Base-by-base conservation (phyloP, 495 filamentous ascomycete species). In the Lasiosphaeria ovina region DNA sequence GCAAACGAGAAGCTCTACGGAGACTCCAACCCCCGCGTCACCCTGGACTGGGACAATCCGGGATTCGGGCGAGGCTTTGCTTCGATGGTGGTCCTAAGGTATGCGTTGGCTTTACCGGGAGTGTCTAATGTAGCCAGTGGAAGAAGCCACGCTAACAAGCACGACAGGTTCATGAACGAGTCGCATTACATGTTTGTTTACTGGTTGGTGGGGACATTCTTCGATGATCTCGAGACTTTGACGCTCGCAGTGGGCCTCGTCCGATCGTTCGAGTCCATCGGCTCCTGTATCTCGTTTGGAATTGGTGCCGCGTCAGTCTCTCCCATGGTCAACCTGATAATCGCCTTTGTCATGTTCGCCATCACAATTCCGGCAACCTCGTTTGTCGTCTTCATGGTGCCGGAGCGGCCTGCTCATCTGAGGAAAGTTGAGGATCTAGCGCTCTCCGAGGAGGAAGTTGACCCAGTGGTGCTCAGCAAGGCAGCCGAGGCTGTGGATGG, bases 171-270 rank as follows among this genome's bases (percentile, higher is more conserved):
- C 59, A 63, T 75, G 35, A 76, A 75, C 63, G 73, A 80, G 62
- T 73, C 73, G 11, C 72, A 75, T 49, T 74, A 75, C 61, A 77
- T 80, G 67, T 77, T 76, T 63, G 69, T 74, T 35, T 83, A 83
- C 64, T 81, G 78, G 75, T 63, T 82, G 9, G 65, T 82, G 0
- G 77, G 79, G 24, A 76, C 76, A 3, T 82, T 81, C 66, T 79
- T 80, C 42, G 73, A 76, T 35, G 77, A 82, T 59, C 65, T 82
- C 51, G 76, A 77, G 61, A 78, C 73, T 0, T 35, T 81, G 35
- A 76, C 80, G 0, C 69, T 80, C 17, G 76, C 78, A 0, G 81
- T 81, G 0, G 77, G 79, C 0, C 73, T 83, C 35, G 63, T 83
- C 10, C 66, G 81, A 24, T 77, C 78, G 10, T 78, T 77, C 59